Conservation (phyloP, 1,284 basidiomycete genomes). For the Boletellus deceptivus region DNA sequence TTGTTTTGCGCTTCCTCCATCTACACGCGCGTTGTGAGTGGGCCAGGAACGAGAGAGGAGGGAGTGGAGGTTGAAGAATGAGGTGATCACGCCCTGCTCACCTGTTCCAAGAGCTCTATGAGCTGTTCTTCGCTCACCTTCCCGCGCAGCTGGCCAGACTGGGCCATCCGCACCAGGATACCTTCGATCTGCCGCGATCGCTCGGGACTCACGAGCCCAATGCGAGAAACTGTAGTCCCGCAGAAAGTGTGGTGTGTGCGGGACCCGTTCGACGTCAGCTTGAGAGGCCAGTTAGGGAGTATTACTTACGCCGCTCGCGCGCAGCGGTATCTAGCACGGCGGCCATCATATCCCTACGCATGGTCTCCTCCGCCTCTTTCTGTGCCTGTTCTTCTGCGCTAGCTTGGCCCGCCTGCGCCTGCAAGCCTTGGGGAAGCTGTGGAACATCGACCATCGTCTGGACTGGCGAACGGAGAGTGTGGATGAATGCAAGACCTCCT, state of each 20-base stretch:
- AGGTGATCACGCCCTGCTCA: slow-evolving; percentile 34
- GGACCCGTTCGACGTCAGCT: no score
- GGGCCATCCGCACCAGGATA: slow-evolving; percentile 87
- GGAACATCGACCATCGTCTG: slow-evolving; percentile 21
- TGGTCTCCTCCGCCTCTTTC: slow-evolving; percentile 67
- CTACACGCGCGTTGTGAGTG: slow-evolving; percentile 36
- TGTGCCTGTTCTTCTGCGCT: slow-evolving; percentile 56
- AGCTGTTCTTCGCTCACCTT: slow-evolving; percentile 87
- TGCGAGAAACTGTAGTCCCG: slow-evolving; percentile 70
- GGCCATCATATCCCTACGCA: slow-evolving; percentile 79
- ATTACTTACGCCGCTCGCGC: slow-evolving; percentile 81
- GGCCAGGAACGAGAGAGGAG: background rate
- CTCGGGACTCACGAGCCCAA: slow-evolving; percentile 88
- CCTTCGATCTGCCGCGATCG: slow-evolving; percentile 85
- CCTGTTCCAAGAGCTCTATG: slow-evolving; percentile 92
- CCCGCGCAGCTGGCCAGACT: slow-evolving; percentile 86
- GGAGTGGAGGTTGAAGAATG: background rate
- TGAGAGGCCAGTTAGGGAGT: background rate
- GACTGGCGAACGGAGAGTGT: background rate
- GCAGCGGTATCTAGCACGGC: slow-evolving; percentile 86
- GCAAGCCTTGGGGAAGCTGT: slow-evolving; percentile 31
- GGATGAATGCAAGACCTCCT: background rate
- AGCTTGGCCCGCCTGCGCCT: slow-evolving; percentile 26
- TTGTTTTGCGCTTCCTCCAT: slow-evolving; percentile 66
- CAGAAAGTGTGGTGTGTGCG: background rate